Evolutionary conservation across 345 rosid species (phyloP), one percentile per base, ranked within the genome.

Genomic region (Clarkia xantiana): DNA sequence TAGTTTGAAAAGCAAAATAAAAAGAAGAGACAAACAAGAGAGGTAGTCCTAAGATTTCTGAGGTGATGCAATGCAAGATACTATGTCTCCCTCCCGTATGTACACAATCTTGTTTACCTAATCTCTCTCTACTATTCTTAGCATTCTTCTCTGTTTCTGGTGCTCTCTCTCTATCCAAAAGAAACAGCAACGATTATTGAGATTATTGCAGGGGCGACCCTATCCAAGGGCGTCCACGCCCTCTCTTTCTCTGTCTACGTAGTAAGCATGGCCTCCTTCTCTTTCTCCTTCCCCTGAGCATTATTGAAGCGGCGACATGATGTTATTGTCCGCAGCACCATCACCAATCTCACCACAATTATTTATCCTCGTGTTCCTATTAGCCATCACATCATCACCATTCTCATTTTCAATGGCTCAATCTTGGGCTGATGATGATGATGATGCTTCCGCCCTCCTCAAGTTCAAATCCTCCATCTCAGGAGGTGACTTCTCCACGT

Each of bases 151-250:
- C 5, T 5, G n/a, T 22, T 2, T 29, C 36, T 10, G 36, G 36
- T 10, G 6, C 36, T 29, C 25, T 22, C 25, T 22, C 25, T 22
- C 25, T 29, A 7, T 29, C 36, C 36, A 29, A 15, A 42, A 23
- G 12, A 41, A 18, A 46, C 10, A 41, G 23, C 14, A 17, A 40
- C 2, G 16, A 23, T 12, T 40, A 44, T 49, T 42, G 14, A 50
- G 18, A 41, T 38, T 51, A 50, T 63, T 65, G 77, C 42, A 16
- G 63, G 62, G 9, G 1, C 36, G 36, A 29, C 53, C 64, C 71
- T 46, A 58, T 58, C 57, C 15, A 65, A 71, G 86, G 89, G 93
- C 80, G 76, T 68, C 76, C 82, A 68, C 64, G 71, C 65, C 67
- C 76, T 79, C 77, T 71, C 66, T 19, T 56, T 25, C 23, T 68